These are phyloP conservation scores for Zopfochytrium polystomum DNA, from an alignment of 371 early-diverging fungal species.

Conservation along the genomic window DNA sequence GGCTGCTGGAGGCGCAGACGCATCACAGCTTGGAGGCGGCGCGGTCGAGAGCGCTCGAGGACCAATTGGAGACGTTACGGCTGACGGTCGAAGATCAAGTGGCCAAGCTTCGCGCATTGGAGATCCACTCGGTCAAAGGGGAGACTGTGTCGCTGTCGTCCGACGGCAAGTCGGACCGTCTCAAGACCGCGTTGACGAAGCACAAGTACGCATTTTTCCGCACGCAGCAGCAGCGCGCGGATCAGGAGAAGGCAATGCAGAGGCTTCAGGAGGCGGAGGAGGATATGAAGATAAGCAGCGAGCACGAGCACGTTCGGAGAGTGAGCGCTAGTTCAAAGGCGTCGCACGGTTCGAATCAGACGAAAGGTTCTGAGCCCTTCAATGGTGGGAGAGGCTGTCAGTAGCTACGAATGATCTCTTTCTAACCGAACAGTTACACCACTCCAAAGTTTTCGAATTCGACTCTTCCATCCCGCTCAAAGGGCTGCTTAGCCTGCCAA, in stretches of 20 bases:
- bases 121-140: no score
- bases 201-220: constrained; percentile 29
- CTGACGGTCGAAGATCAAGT: no score
- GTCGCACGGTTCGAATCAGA: constrained; percentile 20
- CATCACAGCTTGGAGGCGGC: constrained; percentile 13
- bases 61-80: no score
- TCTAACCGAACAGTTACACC: not conserved
- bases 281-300: constrained; percentile 15
- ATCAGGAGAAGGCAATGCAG: constrained; percentile 28
- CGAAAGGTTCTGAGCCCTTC: constrained; percentile 27
- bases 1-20: constrained; percentile 6
- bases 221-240: constrained; percentile 25
- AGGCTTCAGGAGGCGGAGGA: constrained; percentile 29
- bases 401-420: no score
- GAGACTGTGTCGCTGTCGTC: constrained; percentile 5
- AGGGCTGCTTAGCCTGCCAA: constrained; percentile 49
- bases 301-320: constrained; percentile 7
- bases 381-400: constrained; percentile 11
- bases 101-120: no score
- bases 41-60: not conserved
- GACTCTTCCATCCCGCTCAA: constrained; percentile 26
- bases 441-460: constrained; percentile 21
- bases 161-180: constrained; percentile 16
- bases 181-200: no score
- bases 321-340: constrained; percentile 18